Percentiles rank a stretch among this genome's conserved stretches.
Evolutionary conservation across 305 asterid genomes (phyloP).

Genomic region (Fraxinus angustifolia): DNA sequence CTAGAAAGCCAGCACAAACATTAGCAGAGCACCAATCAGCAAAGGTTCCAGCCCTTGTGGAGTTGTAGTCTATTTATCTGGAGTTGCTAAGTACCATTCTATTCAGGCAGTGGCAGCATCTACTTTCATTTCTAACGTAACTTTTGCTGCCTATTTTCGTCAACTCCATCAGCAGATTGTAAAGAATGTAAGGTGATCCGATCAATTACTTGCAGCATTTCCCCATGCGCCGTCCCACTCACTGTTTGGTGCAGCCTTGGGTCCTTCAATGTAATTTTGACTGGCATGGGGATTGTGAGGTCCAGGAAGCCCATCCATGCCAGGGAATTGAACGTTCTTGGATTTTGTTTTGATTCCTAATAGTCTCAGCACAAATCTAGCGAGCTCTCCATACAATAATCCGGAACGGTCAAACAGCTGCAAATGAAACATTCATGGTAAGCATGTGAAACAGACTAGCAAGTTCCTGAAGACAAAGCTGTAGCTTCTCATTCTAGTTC

Average conservation of each 20-base stretch:
- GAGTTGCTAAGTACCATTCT: background rate
- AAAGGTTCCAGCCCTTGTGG: background rate
- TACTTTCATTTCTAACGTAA: slow-evolving; percentile 20
- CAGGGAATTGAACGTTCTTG: slow-evolving; percentile 57
- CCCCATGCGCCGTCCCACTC: slow-evolving; percentile 88
- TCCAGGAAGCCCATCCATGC: slow-evolving; percentile 60
- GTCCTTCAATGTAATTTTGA: slow-evolving; percentile 61
- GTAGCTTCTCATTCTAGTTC: background rate
- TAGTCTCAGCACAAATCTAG: slow-evolving; percentile 85
- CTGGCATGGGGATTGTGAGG: slow-evolving; percentile 42
- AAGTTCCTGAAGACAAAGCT: background rate
- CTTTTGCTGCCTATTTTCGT: slow-evolving; percentile 11
- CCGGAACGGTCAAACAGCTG: slow-evolving; percentile 96
- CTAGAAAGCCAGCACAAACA: background rate
- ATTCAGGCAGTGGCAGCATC: background rate
- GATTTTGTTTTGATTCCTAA: slow-evolving; percentile 70
- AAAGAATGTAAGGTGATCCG: slow-evolving; percentile 1
- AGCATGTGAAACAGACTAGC: background rate
- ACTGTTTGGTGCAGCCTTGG: slow-evolving; percentile 68
- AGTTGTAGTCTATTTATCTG: background rate
- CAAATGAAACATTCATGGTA: slow-evolving; percentile 14
- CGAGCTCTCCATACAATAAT: slow-evolving; percentile 87
- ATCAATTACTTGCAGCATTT: slow-evolving; percentile 27
- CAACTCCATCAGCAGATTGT: slow-evolving; percentile 8
- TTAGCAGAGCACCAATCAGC: background rate